Percentiles rank a stretch among this genome's conserved stretches.
Evolutionary conservation across 2,329 filamentous ascomycete species (phyloP).

Genomic region (Ceratocystis alfenasii): DNA sequence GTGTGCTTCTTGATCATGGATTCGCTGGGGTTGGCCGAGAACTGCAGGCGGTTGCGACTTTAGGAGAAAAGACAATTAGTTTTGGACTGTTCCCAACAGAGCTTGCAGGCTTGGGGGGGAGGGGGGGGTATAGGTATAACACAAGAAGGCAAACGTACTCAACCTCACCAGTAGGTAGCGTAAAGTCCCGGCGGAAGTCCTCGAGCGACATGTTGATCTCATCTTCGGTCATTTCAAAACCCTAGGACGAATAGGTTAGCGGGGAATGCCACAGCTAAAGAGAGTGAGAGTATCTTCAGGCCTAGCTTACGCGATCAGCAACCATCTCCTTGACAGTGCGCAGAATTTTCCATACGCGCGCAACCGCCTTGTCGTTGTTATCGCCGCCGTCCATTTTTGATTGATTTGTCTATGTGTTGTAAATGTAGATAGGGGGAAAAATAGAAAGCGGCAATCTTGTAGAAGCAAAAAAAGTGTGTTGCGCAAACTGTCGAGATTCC

Average conservation of each 20-base stretch:
- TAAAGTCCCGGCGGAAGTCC: slow-evolving; percentile 64
- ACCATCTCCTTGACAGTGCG: slow-evolving; percentile 93
- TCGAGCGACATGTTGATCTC: slow-evolving; percentile 79
- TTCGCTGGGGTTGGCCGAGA: slow-evolving; percentile 73
- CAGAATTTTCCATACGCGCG: slow-evolving; percentile 85
- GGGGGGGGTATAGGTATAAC: not conserved
- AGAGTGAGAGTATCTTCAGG: slow-evolving; percentile 30
- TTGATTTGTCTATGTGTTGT: not conserved
- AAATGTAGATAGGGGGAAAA: not conserved
- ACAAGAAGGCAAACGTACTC: slow-evolving; percentile 49
- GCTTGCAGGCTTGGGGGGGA: not conserved
- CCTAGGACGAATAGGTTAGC: slow-evolving; percentile 74
- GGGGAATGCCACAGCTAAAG: slow-evolving; percentile 94
- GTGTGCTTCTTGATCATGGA: slow-evolving; percentile 71
- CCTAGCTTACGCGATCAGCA: slow-evolving; percentile 63
- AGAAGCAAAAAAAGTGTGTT: no score
- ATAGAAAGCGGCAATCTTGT: not conserved
- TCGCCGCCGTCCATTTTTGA: slow-evolving; percentile 34
- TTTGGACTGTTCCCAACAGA: not conserved
- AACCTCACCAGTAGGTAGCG: slow-evolving; percentile 58
- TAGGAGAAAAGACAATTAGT: not conserved
- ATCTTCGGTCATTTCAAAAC: slow-evolving; percentile 81
- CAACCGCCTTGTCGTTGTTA: slow-evolving; percentile 36
- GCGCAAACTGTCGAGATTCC: no score
- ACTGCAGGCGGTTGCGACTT: slow-evolving; percentile 74